Evolutionary conservation across 176 grass and related monocot genomes (phyloP), one percentile per base, ranked within the genome.

Genomic region (Lolium multiflorum): DNA sequence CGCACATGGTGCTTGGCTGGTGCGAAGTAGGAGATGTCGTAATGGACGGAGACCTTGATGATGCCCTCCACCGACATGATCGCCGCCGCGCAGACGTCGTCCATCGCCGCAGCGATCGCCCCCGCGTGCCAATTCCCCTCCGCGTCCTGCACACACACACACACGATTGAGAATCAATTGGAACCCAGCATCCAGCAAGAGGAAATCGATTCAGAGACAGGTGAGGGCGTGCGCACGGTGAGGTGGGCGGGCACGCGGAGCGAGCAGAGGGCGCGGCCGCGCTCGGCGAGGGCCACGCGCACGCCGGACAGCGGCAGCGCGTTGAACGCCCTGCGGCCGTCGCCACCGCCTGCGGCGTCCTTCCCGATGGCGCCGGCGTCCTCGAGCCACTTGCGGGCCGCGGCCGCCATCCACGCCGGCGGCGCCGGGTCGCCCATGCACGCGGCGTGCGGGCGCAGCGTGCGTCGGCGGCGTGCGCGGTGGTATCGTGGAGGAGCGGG

Each of bases 41-140:
- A 95, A 71, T 91, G 76, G 63, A 98, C 95, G 51, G 93, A 93
- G 82, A 98, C 71, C 31, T 89, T 92, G 91, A 93, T 93, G 84
- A 95, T 75, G 44, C 91, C 91, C 78, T 93, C 85, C 60, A 86
- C 55, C 57, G 95, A 93, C 89, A 95, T 21, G 84, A 98, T 95
- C 9, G 93, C 93, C 12, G 95, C 91, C 37, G 91, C 93, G 78
- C 95, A 90, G 14, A 98, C 93, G 84, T 95, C 91, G 79, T 98
- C 95, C 41, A 88, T 70, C 60, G 72, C 82, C 5, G 91, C 88
- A 9, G 91, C 87, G 71, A 98, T 98, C 21, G 91, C 90, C 46
- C 95, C 93, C 0, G 95, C 13, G 58, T 98, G 95, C 95, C 95
- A 98, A 41, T 89, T 98, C 59, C 91, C 93, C 28, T 95, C 83